phyloP scores from a whole-genome alignment of 768 basidiomycete species.

The Russula emetica region DNA sequence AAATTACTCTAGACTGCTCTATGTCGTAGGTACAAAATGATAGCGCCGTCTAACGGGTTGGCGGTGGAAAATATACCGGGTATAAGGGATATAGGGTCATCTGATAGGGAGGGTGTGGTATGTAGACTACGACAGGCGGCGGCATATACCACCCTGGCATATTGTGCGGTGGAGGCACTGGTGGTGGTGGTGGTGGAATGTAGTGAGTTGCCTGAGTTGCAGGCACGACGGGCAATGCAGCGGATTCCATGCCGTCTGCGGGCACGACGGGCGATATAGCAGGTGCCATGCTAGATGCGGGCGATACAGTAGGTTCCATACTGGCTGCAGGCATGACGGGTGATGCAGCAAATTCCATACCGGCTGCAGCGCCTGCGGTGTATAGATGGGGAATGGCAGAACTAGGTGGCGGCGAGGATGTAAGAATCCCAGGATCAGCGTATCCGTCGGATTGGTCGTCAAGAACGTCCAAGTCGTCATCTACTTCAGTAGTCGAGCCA shows the following conservation, averaged over 20 bases:
- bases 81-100: background rate
- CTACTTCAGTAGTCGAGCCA: background rate
- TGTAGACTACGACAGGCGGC: background rate
- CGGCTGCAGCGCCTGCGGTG: background rate
- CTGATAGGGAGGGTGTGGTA: slow-evolving; percentile 8
- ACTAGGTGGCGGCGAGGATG: background rate
- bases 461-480: background rate
- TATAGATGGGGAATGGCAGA: background rate
- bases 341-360: too few species aligned
- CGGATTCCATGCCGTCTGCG: background rate
- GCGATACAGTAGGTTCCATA: background rate
- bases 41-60: background rate
- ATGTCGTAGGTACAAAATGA: background rate
- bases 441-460: background rate
- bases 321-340: background rate
- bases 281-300: background rate
- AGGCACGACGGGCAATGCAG: background rate
- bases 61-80: background rate
- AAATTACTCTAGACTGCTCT: background rate
- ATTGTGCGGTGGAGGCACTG: background rate
- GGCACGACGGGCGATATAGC: too few species aligned
- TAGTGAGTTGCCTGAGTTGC: background rate
- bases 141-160: background rate
- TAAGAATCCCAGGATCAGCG: background rate
- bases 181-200: background rate